A percentile compares a stretch with the other conserved stretches of the same genome.
Evolutionary conservation across 495 filamentous ascomycete genomes (phyloP).

Genomic region (Lepidopterella palustris): DNA sequence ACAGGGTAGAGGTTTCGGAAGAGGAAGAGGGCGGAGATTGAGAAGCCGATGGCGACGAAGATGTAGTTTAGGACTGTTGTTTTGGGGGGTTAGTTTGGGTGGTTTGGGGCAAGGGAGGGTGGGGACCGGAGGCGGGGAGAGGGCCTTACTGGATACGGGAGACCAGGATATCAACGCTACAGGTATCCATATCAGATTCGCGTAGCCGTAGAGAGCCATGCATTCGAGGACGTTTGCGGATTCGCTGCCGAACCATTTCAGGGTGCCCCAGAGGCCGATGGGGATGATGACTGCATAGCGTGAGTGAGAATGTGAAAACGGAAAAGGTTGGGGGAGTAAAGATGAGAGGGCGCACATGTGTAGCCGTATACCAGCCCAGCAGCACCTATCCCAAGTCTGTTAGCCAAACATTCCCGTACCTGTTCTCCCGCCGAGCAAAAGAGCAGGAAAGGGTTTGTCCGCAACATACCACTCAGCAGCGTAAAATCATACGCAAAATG

Average conservation of each 20-base stretch:
- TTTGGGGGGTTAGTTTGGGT: not conserved
- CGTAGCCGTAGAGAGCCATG: slow-evolving; percentile 90
- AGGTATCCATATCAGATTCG: slow-evolving; percentile 92
- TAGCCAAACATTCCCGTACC: no score
- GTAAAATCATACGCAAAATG: slow-evolving; percentile 84
- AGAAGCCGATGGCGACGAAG: slow-evolving; percentile 88
- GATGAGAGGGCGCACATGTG: slow-evolving; percentile 40
- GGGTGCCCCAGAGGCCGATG: slow-evolving; percentile 73
- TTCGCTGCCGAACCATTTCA: slow-evolving; percentile 89
- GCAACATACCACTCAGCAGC: slow-evolving; percentile 54
- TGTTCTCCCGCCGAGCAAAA: not conserved
- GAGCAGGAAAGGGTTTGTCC: no score
- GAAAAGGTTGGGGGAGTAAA: not conserved
- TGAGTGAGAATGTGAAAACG: not conserved
- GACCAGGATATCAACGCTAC: slow-evolving; percentile 90
- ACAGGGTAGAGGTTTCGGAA: slow-evolving; percentile 91
- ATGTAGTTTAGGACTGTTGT: slow-evolving; percentile 72
- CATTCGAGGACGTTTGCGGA: slow-evolving; percentile 87
- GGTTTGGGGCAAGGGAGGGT: not conserved
- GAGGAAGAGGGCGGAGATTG: slow-evolving; percentile 75
- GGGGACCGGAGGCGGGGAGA: not conserved
- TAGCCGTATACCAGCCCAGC: slow-evolving; percentile 92
- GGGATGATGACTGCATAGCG: slow-evolving; percentile 66
- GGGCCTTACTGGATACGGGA: slow-evolving; percentile 51
- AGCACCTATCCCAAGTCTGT: slow-evolving; percentile 50